Conservation (phyloP, 441 rosid species). For the Aquilaria agallochum region DNA sequence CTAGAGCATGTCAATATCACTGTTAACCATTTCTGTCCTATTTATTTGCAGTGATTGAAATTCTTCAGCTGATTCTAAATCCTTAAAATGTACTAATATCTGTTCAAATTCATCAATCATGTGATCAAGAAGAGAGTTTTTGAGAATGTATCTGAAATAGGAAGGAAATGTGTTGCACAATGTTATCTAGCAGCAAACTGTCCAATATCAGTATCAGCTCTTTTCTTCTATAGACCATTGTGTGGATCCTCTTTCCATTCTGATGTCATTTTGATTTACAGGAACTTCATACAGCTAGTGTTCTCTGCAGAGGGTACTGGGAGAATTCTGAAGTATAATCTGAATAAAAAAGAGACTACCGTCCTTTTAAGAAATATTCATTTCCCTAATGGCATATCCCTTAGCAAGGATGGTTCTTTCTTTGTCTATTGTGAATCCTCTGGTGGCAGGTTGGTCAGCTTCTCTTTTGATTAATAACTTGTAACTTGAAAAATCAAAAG, state of each 20-base stretch:
- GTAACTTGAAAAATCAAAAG: not conserved
- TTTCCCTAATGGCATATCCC: constrained; percentile 81
- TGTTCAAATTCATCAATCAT: no score
- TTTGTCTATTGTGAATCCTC: constrained; percentile 63
- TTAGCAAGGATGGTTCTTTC: constrained; percentile 86
- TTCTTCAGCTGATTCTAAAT: no score
- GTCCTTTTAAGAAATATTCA: constrained; percentile 59
- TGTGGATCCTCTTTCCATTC: not conserved
- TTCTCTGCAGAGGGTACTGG: constrained; percentile 67
- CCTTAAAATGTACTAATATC: no score
- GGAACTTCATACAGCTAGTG: constrained; percentile 79
- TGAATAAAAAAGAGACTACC: constrained; percentile 51
- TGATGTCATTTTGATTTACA: constrained; percentile 28
- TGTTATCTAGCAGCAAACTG: no score
- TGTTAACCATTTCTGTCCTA: no score
- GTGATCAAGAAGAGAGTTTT: no score
- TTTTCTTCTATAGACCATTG: not conserved
- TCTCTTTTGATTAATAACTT: not conserved
- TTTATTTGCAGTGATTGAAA: no score
- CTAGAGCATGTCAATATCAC: no score
- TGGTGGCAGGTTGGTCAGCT: constrained; percentile 52
- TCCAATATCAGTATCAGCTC: no score
- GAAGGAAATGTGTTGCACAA: no score
- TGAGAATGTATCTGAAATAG: no score
- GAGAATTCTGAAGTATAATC: constrained; percentile 74